phyloP scores from a whole-genome alignment of 345 rosid species.

The Aethionema arabicum region DNA sequence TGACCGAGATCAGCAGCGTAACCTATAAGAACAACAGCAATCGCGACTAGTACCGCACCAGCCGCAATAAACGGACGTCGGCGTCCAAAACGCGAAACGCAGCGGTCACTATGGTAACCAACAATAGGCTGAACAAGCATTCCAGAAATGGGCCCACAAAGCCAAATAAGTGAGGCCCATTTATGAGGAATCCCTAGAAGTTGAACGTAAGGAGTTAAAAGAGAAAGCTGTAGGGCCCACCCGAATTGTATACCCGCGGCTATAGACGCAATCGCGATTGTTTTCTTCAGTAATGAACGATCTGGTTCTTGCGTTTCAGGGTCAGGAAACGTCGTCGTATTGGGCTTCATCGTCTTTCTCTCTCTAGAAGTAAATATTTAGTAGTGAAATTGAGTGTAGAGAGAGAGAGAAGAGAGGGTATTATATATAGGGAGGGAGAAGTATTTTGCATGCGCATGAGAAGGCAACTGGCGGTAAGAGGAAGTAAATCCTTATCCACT shows the following conservation, averaged over 20 bases:
- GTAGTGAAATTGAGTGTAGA: neutral
- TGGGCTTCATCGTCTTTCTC: slow-evolving; percentile 5
- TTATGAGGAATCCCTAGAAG: slow-evolving; percentile 74
- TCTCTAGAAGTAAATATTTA: neutral
- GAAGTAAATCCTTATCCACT: slow-evolving; percentile 13
- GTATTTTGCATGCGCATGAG: slow-evolving; percentile 30
- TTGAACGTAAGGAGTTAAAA: slow-evolving; percentile 79
- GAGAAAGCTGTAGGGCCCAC: slow-evolving; percentile 85
- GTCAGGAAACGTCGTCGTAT: slow-evolving; percentile 13
- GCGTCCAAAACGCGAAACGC: slow-evolving; percentile 68
- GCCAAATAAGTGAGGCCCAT: slow-evolving; percentile 84
- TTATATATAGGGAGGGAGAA: slow-evolving; percentile 7
- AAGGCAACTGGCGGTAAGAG: slow-evolving; percentile 32
- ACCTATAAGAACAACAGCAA: slow-evolving; percentile 69
- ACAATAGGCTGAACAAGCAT: slow-evolving; percentile 82
- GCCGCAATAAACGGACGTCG: slow-evolving; percentile 76
- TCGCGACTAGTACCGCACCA: slow-evolving; percentile 50
- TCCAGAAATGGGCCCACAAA: slow-evolving; percentile 89
- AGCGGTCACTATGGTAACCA: slow-evolving; percentile 76
- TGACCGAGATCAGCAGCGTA: slow-evolving; percentile 70
- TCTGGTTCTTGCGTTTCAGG: slow-evolving; percentile 15
- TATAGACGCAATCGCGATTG: slow-evolving; percentile 58
- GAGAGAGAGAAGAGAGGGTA: neutral
- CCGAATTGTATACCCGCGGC: slow-evolving; percentile 89
- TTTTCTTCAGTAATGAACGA: slow-evolving; percentile 38